Percentiles rank a stretch among this genome's conserved stretches.
Conservation (phyloP, 768 basidiomycete genomes). For the Boletus barrowsii region DNA sequence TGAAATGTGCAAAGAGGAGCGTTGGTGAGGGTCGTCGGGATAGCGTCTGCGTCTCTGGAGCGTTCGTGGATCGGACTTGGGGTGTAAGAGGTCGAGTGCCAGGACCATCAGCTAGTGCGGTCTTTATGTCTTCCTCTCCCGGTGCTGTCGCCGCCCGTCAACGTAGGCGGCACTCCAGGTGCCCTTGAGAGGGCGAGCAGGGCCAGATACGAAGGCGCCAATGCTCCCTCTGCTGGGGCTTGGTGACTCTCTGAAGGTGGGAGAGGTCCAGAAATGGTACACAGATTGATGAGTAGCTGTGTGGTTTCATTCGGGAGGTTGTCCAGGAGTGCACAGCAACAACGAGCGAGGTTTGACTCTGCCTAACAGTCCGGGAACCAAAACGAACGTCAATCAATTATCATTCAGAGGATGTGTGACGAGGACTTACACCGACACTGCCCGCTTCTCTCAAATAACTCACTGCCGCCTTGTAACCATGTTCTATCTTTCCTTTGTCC, state of each 20-base stretch:
- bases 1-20: slow-evolving; percentile 90
- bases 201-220: slow-evolving; percentile 66
- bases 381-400: neutral
- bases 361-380: slow-evolving; percentile 47
- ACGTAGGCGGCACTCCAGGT: slow-evolving; percentile 40
- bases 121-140: slow-evolving; percentile 13
- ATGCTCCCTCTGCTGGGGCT: slow-evolving; percentile 24
- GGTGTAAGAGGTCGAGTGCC: slow-evolving; percentile 5
- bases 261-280: slow-evolving; percentile 63
- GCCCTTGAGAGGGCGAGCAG: slow-evolving; percentile 73
- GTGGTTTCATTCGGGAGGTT: slow-evolving; percentile 88
- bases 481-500: slow-evolving; percentile 36
- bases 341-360: slow-evolving; percentile 80
- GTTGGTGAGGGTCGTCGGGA: slow-evolving; percentile 72
- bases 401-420: neutral
- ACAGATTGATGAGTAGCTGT: slow-evolving; percentile 86
- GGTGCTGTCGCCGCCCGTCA: slow-evolving; percentile 31
- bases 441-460: slow-evolving; percentile 77
- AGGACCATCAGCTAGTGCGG: slow-evolving; percentile 27
- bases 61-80: slow-evolving; percentile 6
- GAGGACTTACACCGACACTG: slow-evolving; percentile 63
- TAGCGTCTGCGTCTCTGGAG: slow-evolving; percentile 26
- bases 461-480: slow-evolving; percentile 68
- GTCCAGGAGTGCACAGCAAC: slow-evolving; percentile 82
- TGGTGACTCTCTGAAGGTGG: slow-evolving; percentile 29